Percentiles rank a stretch among this genome's conserved stretches.
Evolutionary conservation across 148 eudicot genomes (phyloP).

Genomic region (Diospyros kaki): DNA sequence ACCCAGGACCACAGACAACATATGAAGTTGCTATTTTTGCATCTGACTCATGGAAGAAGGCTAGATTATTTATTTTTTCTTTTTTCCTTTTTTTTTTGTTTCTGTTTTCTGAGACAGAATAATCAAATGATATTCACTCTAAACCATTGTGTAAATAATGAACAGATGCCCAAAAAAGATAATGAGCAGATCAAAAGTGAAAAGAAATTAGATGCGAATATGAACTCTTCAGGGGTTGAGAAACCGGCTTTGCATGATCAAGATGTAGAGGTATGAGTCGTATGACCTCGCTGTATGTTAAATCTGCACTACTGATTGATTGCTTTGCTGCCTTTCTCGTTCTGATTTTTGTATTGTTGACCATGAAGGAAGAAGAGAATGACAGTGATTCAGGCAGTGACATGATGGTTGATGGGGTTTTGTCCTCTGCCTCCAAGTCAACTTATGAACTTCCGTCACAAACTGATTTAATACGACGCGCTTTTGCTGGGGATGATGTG

Average conservation of each 20-base stretch:
- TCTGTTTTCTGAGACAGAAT: background rate
- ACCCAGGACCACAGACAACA: constrained; percentile 58
- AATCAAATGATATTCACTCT: background rate
- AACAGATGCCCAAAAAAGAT: constrained; percentile 18
- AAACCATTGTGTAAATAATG: background rate
- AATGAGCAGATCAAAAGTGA: constrained; percentile 33
- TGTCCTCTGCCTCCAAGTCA: constrained; percentile 60
- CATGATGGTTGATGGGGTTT: constrained; percentile 87
- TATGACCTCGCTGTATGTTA: constrained; percentile 20
- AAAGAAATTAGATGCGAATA: constrained; percentile 22
- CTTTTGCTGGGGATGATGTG: constrained; percentile 98
- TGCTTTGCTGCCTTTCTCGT: constrained; percentile 1
- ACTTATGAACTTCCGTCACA: constrained; percentile 79
- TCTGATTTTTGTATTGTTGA: constrained; percentile 9
- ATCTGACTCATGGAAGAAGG: constrained; percentile 83
- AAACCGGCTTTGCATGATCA: constrained; percentile 26
- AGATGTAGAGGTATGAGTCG: constrained; percentile 57
- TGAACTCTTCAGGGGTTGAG: constrained; percentile 25
- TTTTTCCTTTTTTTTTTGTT: background rate
- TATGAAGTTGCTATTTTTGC: constrained; percentile 77
- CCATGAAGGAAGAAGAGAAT: constrained; percentile 46
- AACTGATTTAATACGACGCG: constrained; percentile 72
- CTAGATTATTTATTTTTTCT: constrained; percentile 5
- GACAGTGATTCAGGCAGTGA: constrained; percentile 70
- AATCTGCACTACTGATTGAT: background rate